Evolutionary conservation across 352 stramenopile species (phyloP).

Genomic region (Phytophthora hibernalis): DNA sequence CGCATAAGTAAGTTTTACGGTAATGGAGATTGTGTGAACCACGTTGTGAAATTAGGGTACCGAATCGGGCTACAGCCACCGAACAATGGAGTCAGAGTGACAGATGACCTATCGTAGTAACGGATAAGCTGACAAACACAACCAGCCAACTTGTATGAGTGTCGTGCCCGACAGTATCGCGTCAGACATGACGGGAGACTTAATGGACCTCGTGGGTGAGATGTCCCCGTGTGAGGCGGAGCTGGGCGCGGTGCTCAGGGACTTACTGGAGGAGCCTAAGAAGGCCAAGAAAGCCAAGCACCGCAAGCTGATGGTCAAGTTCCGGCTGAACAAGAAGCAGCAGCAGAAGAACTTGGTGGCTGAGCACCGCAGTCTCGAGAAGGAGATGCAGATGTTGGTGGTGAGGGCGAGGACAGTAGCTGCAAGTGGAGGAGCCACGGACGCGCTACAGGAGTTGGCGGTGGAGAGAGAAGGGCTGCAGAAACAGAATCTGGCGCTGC

Average conservation of each 20-base stretch:
- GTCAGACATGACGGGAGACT: constrained; percentile 13
- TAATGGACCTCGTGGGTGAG: constrained; percentile 6
- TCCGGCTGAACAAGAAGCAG: constrained; percentile 50
- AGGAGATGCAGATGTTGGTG: constrained; percentile 35
- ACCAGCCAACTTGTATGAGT: too few species aligned
- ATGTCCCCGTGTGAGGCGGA: constrained; percentile 4
- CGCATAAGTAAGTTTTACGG: too few species aligned
- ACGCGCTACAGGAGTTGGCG: constrained; percentile 28
- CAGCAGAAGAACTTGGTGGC: constrained; percentile 32
- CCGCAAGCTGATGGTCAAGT: constrained; percentile 45
- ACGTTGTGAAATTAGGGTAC: too few species aligned
- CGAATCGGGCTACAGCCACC: too few species aligned
- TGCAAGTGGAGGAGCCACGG: constrained; percentile 2
- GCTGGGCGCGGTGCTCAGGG: constrained; percentile 5
- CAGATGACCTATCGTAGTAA: too few species aligned
- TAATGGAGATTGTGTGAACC: too few species aligned
- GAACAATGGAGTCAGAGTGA: too few species aligned
- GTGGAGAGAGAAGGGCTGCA: constrained; percentile 38
- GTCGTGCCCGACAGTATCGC: neutral
- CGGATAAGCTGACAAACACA: too few species aligned
- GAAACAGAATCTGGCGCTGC: constrained; percentile 41
- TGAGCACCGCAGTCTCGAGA: constrained; percentile 40
- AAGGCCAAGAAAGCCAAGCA: constrained; percentile 44
- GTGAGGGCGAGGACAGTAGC: constrained; percentile 10
- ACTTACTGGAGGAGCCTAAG: constrained; percentile 38